Evolutionary conservation across 2,329 filamentous ascomycete species (phyloP).

Genomic region (Talaromyces sp.): DNA sequence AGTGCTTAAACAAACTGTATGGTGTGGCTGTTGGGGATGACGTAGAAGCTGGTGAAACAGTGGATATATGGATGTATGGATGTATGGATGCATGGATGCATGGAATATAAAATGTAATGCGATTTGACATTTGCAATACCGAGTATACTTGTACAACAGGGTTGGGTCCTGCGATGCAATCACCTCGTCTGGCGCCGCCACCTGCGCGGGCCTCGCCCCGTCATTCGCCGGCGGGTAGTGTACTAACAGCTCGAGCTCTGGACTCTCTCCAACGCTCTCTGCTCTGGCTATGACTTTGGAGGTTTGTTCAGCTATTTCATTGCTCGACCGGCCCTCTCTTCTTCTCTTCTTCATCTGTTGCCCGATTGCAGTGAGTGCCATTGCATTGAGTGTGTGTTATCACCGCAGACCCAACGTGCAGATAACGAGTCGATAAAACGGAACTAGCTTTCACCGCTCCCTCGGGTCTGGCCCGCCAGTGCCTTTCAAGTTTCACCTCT

Average conservation of each 20-base stretch:
- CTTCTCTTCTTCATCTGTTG: not conserved
- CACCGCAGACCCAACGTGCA: not conserved
- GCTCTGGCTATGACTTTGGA: not conserved
- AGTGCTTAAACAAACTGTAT: too few species aligned
- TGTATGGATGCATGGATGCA: not conserved
- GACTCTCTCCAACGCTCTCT: not conserved
- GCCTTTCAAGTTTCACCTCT: not conserved
- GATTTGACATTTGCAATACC: not conserved
- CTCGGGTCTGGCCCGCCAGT: not conserved
- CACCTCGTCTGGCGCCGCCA: slow-evolving; percentile 11
- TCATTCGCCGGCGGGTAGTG: slow-evolving; percentile 10
- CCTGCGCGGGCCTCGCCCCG: slow-evolving; percentile 10
- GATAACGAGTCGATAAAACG: not conserved
- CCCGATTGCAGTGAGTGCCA: too few species aligned
- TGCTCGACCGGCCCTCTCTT: not conserved
- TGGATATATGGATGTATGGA: not conserved
- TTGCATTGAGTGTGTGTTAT: not conserved
- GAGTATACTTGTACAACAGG: not conserved
- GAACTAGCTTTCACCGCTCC: not conserved
- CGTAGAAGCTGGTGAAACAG: too few species aligned
- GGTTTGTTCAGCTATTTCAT: not conserved
- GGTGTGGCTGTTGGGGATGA: too few species aligned
- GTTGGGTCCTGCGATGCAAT: not conserved
- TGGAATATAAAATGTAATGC: not conserved
- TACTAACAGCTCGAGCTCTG: not conserved